Conservation (phyloP, 805 yeast genomes). For the Hemisphaericaspora nanyangensis region DNA sequence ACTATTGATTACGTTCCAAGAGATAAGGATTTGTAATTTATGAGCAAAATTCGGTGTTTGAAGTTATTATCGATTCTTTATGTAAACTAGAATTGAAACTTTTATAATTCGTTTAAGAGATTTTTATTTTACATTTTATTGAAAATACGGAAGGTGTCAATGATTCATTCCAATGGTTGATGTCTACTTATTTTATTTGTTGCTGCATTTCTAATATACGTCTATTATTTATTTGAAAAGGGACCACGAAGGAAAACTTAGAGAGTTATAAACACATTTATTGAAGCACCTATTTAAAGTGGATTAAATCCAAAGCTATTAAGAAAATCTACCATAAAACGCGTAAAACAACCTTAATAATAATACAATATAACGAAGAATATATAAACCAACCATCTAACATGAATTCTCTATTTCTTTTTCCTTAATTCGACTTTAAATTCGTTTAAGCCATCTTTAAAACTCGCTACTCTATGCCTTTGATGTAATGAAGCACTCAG, state of each 20-base stretch:
- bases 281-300: too few relatives aligned
- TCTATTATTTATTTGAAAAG: not conserved
- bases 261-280: too few relatives aligned
- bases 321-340: not conserved
- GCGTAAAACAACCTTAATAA: not conserved
- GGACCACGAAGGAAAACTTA: too few relatives aligned
- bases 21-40: slow-evolving; percentile 36
- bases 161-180: too few relatives aligned
- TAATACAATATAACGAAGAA: not conserved
- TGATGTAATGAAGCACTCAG: not conserved
- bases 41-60: not conserved
- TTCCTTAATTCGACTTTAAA: slow-evolving; percentile 19
- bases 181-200: not conserved
- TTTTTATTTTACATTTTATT: not conserved
- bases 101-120: not conserved
- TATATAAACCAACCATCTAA: too few relatives aligned
- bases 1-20: slow-evolving; percentile 39
- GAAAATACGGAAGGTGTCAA: too few relatives aligned
- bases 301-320: too few relatives aligned
- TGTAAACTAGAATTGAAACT: not conserved
- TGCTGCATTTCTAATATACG: not conserved
- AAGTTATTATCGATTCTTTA: too few relatives aligned
- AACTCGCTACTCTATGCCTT: slow-evolving; percentile 13
- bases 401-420: slow-evolving; percentile 2
- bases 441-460: slow-evolving; percentile 28